Evolutionary conservation across 2,329 filamentous ascomycete species (phyloP).

Genomic region (Eutypa lata): DNA sequence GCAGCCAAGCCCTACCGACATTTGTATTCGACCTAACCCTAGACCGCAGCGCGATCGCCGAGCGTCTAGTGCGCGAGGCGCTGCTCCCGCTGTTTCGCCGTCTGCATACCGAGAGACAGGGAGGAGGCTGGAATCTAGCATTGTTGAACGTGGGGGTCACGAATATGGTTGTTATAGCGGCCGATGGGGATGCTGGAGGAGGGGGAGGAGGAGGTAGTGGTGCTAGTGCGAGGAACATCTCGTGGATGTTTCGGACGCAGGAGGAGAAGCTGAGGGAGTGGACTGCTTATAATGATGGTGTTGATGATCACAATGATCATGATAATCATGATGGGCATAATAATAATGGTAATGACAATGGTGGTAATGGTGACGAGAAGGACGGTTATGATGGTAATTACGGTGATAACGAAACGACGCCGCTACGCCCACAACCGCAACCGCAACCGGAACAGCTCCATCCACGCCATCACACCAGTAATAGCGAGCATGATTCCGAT

Average conservation of each 20-base stretch:
- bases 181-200: conserved; percentile 36
- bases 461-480: too few relatives aligned
- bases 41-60: conserved; percentile 56
- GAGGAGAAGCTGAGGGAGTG: conserved; percentile 67
- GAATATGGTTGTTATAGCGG: conserved; percentile 64
- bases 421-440: too few relatives aligned
- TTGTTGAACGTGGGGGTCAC: conserved; percentile 84
- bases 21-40: conserved; percentile 68
- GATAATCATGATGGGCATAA: conserved; percentile 1
- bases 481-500: too few relatives aligned
- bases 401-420: background rate
- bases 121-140: conserved; percentile 72
- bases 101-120: conserved; percentile 61
- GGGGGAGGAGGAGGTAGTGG: conserved; percentile 28
- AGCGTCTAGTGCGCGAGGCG: conserved; percentile 66
- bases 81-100: conserved; percentile 71
- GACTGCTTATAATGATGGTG: conserved; percentile 46
- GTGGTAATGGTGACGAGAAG: background rate
- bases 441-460: too few relatives aligned
- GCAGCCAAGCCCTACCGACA: conserved; percentile 68
- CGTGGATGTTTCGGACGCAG: conserved; percentile 76
- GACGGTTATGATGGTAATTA: background rate
- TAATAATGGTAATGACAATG: background rate
- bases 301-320: conserved; percentile 3
- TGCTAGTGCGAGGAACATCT: conserved; percentile 78